A percentile compares a stretch with the other conserved stretches of the same genome.
These are phyloP conservation scores for Sugiyamaella lignohabitans DNA, from an alignment of 805 yeast species.

Conservation along the genomic window DNA sequence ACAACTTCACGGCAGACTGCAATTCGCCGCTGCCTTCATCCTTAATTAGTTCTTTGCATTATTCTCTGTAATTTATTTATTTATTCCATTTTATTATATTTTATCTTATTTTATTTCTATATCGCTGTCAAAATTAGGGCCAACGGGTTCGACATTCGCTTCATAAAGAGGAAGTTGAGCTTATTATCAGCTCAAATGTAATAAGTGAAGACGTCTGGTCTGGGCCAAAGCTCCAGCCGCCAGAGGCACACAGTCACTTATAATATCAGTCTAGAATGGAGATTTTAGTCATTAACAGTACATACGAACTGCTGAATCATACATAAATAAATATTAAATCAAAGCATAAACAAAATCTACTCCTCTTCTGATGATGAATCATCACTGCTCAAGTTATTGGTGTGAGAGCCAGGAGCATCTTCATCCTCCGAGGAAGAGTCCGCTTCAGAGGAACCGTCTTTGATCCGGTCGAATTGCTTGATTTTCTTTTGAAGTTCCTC, in stretches of 20 bases:
- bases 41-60: too few relatives aligned
- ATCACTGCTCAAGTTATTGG: slow-evolving; percentile 20
- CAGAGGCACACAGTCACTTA: background rate
- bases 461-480: slow-evolving; percentile 52
- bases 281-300: background rate
- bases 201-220: background rate
- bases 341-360: slow-evolving; percentile 16
- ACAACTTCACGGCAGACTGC: too few relatives aligned
- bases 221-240: background rate
- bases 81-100: too few relatives aligned
- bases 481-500: slow-evolving; percentile 68
- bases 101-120: too few relatives aligned
- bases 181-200: too few relatives aligned
- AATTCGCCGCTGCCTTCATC: too few relatives aligned
- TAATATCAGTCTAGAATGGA: background rate
- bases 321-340: background rate
- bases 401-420: slow-evolving; percentile 13
- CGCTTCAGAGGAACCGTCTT: slow-evolving; percentile 24
- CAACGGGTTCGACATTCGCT: too few relatives aligned
- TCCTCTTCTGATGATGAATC: slow-evolving; percentile 34
- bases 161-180: too few relatives aligned
- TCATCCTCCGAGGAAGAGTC: slow-evolving; percentile 24
- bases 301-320: background rate
- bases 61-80: too few relatives aligned
- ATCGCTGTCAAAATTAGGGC: too few relatives aligned